Conservation (phyloP, 139 green algal species). For the Chlorella vulgaris region DNA sequence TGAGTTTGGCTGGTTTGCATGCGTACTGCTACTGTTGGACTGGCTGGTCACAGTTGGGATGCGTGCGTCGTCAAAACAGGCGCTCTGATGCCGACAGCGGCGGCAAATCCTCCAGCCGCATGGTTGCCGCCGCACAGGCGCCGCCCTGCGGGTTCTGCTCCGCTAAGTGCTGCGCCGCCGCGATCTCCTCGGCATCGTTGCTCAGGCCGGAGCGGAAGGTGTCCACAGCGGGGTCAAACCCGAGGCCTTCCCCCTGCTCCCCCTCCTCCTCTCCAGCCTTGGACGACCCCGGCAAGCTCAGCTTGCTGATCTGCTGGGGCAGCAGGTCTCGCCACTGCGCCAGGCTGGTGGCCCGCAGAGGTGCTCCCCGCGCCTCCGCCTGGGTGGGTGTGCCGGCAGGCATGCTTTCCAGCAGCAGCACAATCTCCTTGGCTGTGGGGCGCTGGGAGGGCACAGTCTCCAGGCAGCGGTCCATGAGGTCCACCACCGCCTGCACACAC, state of each 20-base stretch:
- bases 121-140: neutral
- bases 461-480: slow-evolving; percentile 16
- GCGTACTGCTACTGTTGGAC: neutral
- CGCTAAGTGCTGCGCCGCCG: neutral
- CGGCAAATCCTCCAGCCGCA: slow-evolving; percentile 16
- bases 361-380: neutral
- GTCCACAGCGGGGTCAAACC: neutral
- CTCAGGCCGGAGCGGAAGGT: neutral
- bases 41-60: too few species aligned
- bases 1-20: neutral
- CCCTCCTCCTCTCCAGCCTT: neutral
- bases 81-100: neutral
- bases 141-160: too few species aligned
- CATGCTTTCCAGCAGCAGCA: slow-evolving; percentile 7
- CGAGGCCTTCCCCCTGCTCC: neutral
- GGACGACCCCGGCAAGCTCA: neutral
- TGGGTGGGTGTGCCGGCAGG: neutral
- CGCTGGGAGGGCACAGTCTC: neutral
- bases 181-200: neutral
- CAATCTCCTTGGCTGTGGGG: slow-evolving; percentile 26
- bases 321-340: slow-evolving; percentile 16
- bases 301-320: slow-evolving; percentile 9
- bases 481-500: neutral
- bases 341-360: slow-evolving; percentile 24
- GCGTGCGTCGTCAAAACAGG: too few species aligned